Conservation (phyloP, 139 green algal genomes). For the Volvox africanus region DNA sequence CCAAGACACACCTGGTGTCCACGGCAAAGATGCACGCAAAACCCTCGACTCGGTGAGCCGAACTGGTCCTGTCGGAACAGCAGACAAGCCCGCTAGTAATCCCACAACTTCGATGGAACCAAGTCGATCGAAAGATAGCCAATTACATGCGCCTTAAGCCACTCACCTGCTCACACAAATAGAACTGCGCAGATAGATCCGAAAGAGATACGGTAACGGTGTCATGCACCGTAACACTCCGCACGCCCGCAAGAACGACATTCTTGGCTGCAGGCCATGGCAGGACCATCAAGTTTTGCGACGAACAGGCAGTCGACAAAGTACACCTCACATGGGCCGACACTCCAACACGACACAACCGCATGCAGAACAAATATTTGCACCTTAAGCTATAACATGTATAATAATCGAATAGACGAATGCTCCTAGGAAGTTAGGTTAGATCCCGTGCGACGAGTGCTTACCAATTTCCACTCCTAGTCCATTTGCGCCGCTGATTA, state of each 20-base stretch:
- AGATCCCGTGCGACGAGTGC: background rate
- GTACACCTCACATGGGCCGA: no score
- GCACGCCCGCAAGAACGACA: constrained; percentile 96
- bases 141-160: background rate
- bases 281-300: no score
- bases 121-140: background rate
- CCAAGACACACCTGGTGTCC: constrained; percentile 8
- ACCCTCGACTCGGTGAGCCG: constrained; percentile 10
- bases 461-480: constrained; percentile 94
- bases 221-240: constrained; percentile 93
- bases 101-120: background rate
- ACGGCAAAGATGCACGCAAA: constrained; percentile 10
- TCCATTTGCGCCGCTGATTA: constrained; percentile 90
- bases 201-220: constrained; percentile 56
- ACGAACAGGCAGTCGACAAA: no score
- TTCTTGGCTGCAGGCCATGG: constrained; percentile 93
- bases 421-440: no score
- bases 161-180: constrained; percentile 82
- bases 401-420: no score
- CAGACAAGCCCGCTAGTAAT: constrained; percentile 6
- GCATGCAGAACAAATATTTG: no score
- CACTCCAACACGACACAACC: no score
- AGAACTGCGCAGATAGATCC: constrained; percentile 96
- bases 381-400: no score
- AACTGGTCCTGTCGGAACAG: constrained; percentile 18